phyloP scores from a whole-genome alignment of 129 eudicot species.

The Smallanthus sonchifolius region DNA sequence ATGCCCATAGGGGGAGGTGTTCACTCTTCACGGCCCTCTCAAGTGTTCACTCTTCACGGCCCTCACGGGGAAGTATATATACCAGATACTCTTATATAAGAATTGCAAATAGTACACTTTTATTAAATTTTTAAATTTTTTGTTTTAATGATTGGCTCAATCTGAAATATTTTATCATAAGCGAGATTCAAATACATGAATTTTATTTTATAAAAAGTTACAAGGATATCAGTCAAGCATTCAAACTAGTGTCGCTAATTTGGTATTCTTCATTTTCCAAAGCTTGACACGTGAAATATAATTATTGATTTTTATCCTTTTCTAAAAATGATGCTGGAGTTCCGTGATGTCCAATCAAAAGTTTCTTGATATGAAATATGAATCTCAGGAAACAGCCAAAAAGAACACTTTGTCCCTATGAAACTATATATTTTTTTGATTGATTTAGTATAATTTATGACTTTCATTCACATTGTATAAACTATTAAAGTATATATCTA shows the following conservation, averaged over 20 bases:
- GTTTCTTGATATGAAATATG: not conserved
- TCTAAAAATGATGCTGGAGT: not conserved
- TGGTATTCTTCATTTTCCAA: not conserved
- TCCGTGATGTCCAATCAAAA: slow-evolving; percentile 7
- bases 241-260: not conserved
- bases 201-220: too few relatives aligned
- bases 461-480: not conserved
- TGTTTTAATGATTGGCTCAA: too few relatives aligned
- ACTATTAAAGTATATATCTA: not conserved
- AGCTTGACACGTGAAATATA: not conserved
- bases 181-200: too few relatives aligned
- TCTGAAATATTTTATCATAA: too few relatives aligned
- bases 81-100: too few relatives aligned
- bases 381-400: slow-evolving; percentile 2
- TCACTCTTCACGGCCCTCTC: too few relatives aligned
- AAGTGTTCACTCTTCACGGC: too few relatives aligned
- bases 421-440: not conserved
- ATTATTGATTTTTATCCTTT: not conserved
- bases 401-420: not conserved
- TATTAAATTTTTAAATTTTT: too few relatives aligned
- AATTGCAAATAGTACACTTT: too few relatives aligned
- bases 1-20: too few relatives aligned
- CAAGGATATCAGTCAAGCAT: too few relatives aligned
- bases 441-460: not conserved
- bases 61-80: too few relatives aligned